phyloP scores from a whole-genome alignment of 1,139 yeast species.

The Candida neerlandica region DNA sequence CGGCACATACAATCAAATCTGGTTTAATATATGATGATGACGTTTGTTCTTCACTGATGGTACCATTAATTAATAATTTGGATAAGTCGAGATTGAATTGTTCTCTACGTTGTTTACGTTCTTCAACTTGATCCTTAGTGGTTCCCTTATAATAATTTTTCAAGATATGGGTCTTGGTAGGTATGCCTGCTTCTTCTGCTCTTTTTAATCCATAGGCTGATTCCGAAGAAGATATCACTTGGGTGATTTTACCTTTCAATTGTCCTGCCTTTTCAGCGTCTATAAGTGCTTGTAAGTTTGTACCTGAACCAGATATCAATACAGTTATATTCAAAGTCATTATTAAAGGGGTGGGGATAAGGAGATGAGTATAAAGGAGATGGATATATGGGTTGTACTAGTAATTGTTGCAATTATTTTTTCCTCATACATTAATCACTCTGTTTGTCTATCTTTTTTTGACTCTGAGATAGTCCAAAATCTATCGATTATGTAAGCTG shows the following conservation, averaged over 20 bases:
- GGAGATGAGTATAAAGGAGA: too few relatives aligned
- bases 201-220: slow-evolving; percentile 83
- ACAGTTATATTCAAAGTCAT: slow-evolving; percentile 55
- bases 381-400: neutral
- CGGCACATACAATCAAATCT: slow-evolving; percentile 91
- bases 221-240: slow-evolving; percentile 82
- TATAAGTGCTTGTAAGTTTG: slow-evolving; percentile 89
- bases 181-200: slow-evolving; percentile 69
- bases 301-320: slow-evolving; percentile 91
- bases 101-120: slow-evolving; percentile 63
- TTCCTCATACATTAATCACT: neutral
- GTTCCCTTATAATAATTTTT: slow-evolving; percentile 75
- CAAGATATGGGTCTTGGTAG: slow-evolving; percentile 70
- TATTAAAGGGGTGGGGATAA: neutral
- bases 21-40: slow-evolving; percentile 55
- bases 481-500: neutral
- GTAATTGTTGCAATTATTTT: neutral
- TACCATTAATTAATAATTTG: slow-evolving; percentile 56
- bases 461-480: slow-evolving; percentile 1
- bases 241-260: slow-evolving; percentile 57
- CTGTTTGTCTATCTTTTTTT: neutral
- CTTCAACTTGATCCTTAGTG: slow-evolving; percentile 61
- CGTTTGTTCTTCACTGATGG: slow-evolving; percentile 24
- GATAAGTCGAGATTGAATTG: slow-evolving; percentile 80
- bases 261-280: slow-evolving; percentile 59